Base-by-base conservation (phyloP, 805 yeast genomes). In the Hanseniaspora guilliermondii region DNA sequence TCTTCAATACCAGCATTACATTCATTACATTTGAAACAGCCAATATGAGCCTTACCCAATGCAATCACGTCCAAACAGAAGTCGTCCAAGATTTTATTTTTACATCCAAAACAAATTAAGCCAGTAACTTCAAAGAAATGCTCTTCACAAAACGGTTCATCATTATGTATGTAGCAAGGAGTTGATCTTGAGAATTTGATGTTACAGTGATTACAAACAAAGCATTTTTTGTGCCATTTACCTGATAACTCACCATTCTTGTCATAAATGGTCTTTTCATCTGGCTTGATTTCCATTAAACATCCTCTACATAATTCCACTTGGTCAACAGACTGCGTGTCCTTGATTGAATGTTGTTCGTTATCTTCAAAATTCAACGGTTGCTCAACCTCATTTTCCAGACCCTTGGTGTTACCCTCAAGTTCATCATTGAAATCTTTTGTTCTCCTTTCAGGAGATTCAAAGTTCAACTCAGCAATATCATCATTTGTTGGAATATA, bases 181-280 rank as follows among this genome's bases (percentile, higher is more conserved):
- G 77, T 76, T 12, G 76, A 73, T 61, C 79, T 84, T 58, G 72
- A 74, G 67, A 85, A 85, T 38, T 67, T 68, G 1, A 73, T 63
- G 8, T 67, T 68, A 70, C 97, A 91, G 12, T 72, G 67, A 19
- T 73, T 68, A 71, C 98, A 93, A 14, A 71, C 70, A 72, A 93
- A 91, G 65, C 98, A 93, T 16, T 73, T 68, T 39, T 94, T 75
- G 65, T 93, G 98, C 97, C 97, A 93, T 65, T 88, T 91, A 0
- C 97, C 97, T 1, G 87, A 77, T 46, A 85, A 70, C 62, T 82
- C 88, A n/a, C 65, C 40, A 39, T 56, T 60, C 37, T 85, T 85
- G 60, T 82, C 84, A 68, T 81, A 84, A 19, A 91, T 84, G 0
- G 93, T 74, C 62, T 83, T 86, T 0, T 79, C 73, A 1, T 59